Conservation (phyloP, 495 filamentous ascomycete species). For the Penicillium ochrochloron region DNA sequence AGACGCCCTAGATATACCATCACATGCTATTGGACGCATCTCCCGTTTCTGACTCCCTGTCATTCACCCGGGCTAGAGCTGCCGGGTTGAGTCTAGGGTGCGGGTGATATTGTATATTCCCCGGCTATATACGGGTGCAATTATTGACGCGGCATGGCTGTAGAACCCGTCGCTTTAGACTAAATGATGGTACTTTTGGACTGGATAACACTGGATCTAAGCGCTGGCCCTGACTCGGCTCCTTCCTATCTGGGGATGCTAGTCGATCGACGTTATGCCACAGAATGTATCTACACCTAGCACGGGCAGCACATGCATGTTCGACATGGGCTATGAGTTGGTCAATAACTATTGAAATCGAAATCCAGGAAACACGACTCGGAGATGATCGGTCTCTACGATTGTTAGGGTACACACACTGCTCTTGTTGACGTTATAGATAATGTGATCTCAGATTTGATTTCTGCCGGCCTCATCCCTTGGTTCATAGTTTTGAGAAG, state of each 20-base stretch:
- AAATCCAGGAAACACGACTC: not conserved
- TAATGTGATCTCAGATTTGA: not conserved
- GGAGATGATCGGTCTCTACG: not conserved
- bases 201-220: not conserved
- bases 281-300: not conserved
- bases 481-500: not conserved
- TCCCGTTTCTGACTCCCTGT: not conserved
- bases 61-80: not conserved
- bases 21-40: not conserved
- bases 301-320: not conserved
- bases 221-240: not conserved
- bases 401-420: not conserved
- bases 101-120: not conserved
- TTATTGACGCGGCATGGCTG: not conserved
- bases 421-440: not conserved
- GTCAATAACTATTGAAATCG: not conserved
- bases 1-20: not conserved
- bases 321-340: not conserved
- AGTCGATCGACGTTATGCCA: too few relatives aligned
- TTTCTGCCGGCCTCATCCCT: not conserved
- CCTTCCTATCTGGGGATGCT: not conserved
- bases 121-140: not conserved
- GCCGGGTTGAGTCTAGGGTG: not conserved
- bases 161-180: not conserved
- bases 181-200: not conserved